Base-by-base conservation (phyloP, 2,329 filamentous ascomycete species). In the Trichoderma sp. region DNA sequence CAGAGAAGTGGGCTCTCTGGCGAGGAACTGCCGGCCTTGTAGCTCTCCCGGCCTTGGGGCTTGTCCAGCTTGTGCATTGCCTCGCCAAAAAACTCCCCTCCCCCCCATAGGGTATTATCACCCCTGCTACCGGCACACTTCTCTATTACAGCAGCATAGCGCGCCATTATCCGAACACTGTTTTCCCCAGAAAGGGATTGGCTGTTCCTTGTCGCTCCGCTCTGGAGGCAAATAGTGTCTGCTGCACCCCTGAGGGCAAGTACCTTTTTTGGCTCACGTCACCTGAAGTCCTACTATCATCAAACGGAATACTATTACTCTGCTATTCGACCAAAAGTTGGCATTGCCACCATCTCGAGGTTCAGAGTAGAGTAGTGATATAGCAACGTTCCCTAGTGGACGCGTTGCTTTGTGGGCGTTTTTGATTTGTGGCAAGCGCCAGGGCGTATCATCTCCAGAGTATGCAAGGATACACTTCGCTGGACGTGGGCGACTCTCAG, bases 61-160 rank as follows among this genome's bases (percentile, higher is more conserved):
- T 21, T 56, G 39, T 68, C 51, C 66, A 68, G 52, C 59, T 58
- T 49, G 66, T 64, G 52, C 59, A 58, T 68, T 52, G 52, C 56
- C 49, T 68, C 66, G 52, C 37, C 37, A 56, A 51, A 55, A 59
- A 49, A 14, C 26, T 49, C 26, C 26, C 4, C 26, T 59, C 28
- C 28, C 28, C 32, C 59, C 66, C 52, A 64, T 68, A 68, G 66
- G 59, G 66, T 60, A 68, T 63, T 58, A n/a, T 63, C 59, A 68
- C 66, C 66, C 66, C 66, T 68, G 66, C 30, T 39, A 46, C 59
- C 32, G 52, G 59, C 66, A 68, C 66, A 68, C 55, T 68, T 61
- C 66, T 68, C 46, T 56, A 61, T 46, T 61, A 8, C 66, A 56
- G 59, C 43, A 30, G 39, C 59, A 58, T 68, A 56, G 21, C 52